Evolutionary conservation across 1,284 basidiomycete genomes (phyloP).

Genomic region (Vanrija humicola): DNA sequence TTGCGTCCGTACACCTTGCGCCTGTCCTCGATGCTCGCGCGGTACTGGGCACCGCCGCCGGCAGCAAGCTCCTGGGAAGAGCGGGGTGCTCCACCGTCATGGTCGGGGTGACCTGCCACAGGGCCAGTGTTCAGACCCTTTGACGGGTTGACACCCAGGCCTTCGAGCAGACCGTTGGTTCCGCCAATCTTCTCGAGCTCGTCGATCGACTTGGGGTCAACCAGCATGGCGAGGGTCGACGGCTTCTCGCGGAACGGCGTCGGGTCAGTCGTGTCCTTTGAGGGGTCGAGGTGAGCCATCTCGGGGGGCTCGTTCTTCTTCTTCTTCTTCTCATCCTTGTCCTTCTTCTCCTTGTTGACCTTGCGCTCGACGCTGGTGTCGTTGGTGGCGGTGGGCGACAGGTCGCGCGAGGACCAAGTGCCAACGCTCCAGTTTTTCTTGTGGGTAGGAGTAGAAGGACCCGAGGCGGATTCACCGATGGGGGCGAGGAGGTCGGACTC

Average conservation of each 20-base stretch:
- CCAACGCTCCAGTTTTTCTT: slow-evolving; percentile 26
- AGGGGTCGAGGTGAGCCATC: slow-evolving; percentile 44
- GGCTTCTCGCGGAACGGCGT: slow-evolving; percentile 70
- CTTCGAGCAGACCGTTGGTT: slow-evolving; percentile 60
- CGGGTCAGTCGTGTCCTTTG: slow-evolving; percentile 63
- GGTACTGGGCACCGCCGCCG: slow-evolving; percentile 52
- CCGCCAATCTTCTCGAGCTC: slow-evolving; percentile 72
- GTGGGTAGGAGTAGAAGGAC: slow-evolving; percentile 12
- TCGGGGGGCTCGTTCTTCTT: slow-evolving; percentile 33
- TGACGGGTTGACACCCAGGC: slow-evolving; percentile 67
- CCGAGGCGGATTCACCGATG: slow-evolving; percentile 47
- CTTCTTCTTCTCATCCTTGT: slow-evolving; percentile 14
- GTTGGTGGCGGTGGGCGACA: neutral
- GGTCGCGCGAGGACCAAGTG: slow-evolving; percentile 25
- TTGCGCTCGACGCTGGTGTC: neutral
- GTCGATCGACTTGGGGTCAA: slow-evolving; percentile 71
- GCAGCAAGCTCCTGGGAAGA: slow-evolving; percentile 23
- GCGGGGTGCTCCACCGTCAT: slow-evolving; percentile 21
- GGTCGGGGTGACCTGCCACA: slow-evolving; percentile 3
- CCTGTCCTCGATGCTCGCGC: slow-evolving; percentile 62
- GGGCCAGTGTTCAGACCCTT: slow-evolving; percentile 52
- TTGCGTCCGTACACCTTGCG: slow-evolving; percentile 78
- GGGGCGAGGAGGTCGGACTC: slow-evolving; percentile 58
- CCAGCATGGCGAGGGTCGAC: slow-evolving; percentile 71
- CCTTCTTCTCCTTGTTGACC: slow-evolving; percentile 6